These are phyloP conservation scores for Albifimbria verrucaria DNA, from an alignment of 2,329 filamentous ascomycete species.

Conservation along the genomic window DNA sequence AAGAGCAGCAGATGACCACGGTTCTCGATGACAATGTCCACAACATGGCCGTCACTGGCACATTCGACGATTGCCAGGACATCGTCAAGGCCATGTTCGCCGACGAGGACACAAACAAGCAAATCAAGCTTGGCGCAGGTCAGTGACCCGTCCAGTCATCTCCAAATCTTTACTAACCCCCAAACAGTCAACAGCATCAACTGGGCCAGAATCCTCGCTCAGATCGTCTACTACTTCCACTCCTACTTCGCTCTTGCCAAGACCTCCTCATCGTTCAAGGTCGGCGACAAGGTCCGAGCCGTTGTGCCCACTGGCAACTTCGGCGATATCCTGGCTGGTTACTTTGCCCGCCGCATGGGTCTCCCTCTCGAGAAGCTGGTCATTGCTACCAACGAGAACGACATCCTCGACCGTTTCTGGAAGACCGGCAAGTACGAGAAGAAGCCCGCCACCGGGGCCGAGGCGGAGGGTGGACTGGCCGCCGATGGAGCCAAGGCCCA, in stretches of 20 bases:
- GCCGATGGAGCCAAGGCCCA: constrained; percentile 62
- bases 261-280: constrained; percentile 55
- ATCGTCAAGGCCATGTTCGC: constrained; percentile 92
- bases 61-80: constrained; percentile 83
- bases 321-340: constrained; percentile 88
- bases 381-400: constrained; percentile 95
- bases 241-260: constrained; percentile 81
- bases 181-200: constrained; percentile 98
- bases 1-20: constrained; percentile 95
- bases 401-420: constrained; percentile 95
- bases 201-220: constrained; percentile 89
- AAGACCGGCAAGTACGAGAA: constrained; percentile 88
- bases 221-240: constrained; percentile 97
- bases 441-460: constrained; percentile 57
- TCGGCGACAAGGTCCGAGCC: constrained; percentile 72
- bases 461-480: constrained; percentile 61
- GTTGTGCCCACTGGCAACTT: constrained; percentile 97
- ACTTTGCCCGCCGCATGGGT: constrained; percentile 88
- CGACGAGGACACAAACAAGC: constrained; percentile 78
- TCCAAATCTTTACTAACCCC: no score
- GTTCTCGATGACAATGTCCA: constrained; percentile 85
- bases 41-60: constrained; percentile 81
- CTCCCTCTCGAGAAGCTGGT: constrained; percentile 84
- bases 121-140: constrained; percentile 80
- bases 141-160: no score